Evolutionary conservation across 306 rosid species (phyloP), one percentile per base, ranked within the genome.

Genomic region (Prinsepia uniflora): DNA sequence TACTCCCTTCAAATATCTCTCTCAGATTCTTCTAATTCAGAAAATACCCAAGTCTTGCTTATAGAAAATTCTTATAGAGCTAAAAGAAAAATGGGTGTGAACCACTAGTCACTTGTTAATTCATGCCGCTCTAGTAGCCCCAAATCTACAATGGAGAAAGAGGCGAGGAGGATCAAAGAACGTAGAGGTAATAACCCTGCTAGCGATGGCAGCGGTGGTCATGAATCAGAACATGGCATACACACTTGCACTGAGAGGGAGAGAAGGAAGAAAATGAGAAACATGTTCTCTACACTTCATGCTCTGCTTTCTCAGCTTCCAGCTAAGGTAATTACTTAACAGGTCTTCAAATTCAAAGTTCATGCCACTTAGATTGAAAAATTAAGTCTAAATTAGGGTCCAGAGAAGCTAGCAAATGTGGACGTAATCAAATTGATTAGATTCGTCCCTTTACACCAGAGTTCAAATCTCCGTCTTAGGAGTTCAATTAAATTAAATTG

Each of bases 251-350:
- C 86, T 0, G 96, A 89, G 80, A 89, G 92, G 77, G 85, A 88
- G 47, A 81, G 93, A 67, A 78, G 93, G 79, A 92, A 85, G 84
- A 92, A 83, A 85, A 88, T 90, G 92, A 83, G 78, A 68, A 75
- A 72, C 53, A 80, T 86, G 96, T 90, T 87, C 44, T 10, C 79
- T 24, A 71, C 3, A 70, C 98, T 92, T 74, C 95, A 86, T 68
- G 78, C 81, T 56, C 68, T 90, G 84, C 89, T 90, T 79, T 96
- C 96, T 20, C 80, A 80, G 0, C 83, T 87, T 80, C 84, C 94
- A 46, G 11, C 83, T 4, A 92, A 89, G 91, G 97, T 89, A 54
- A 15, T 6, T 70, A 18, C 17, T 62, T 34, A 44, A 7, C 8
- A 7, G 9, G 18, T 17, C 43, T 53, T 53, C 58, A 39, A 17